These are phyloP conservation scores for Setomelanomma holmii DNA, from an alignment of 2,329 filamentous ascomycete species.

Conservation along the genomic window DNA sequence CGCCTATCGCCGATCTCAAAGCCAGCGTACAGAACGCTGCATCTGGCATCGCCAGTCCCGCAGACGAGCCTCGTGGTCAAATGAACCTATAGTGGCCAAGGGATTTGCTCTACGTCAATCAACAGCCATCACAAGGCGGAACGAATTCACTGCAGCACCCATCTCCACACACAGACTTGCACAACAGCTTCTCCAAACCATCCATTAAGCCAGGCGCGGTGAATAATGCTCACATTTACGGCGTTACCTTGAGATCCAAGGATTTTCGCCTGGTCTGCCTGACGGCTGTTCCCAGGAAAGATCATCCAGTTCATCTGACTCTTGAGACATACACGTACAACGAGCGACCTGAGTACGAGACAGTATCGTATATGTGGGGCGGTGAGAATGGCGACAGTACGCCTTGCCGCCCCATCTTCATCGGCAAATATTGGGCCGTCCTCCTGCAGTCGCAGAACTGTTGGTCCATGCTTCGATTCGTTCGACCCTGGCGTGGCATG, in stretches of 20 bases:
- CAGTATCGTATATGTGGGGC: constrained; percentile 39
- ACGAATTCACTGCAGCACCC: too few relatives aligned
- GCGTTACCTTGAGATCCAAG: background rate
- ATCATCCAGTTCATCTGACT: constrained; percentile 13
- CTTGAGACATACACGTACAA: constrained; percentile 13
- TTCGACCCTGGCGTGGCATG: constrained; percentile 10
- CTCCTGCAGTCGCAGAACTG: constrained; percentile 39
- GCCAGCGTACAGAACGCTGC: background rate
- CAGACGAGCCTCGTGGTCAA: background rate
- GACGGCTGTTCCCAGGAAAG: background rate
- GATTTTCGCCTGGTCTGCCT: background rate
- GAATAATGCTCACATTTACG: background rate
- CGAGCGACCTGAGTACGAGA: constrained; percentile 37
- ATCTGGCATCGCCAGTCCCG: background rate
- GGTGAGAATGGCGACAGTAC: constrained; percentile 33
- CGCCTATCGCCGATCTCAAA: background rate
- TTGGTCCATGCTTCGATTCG: constrained; percentile 27
- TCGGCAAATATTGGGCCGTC: constrained; percentile 36
- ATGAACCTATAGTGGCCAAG: background rate
- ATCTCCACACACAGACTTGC: background rate
- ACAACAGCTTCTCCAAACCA: background rate
- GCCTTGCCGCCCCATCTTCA: constrained; percentile 26
- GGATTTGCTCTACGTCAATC: background rate
- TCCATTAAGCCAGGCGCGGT: background rate
- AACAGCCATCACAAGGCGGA: background rate